Conservation (phyloP, 805 yeast genomes). For the Groenewaldozyma salmanticensis region DNA sequence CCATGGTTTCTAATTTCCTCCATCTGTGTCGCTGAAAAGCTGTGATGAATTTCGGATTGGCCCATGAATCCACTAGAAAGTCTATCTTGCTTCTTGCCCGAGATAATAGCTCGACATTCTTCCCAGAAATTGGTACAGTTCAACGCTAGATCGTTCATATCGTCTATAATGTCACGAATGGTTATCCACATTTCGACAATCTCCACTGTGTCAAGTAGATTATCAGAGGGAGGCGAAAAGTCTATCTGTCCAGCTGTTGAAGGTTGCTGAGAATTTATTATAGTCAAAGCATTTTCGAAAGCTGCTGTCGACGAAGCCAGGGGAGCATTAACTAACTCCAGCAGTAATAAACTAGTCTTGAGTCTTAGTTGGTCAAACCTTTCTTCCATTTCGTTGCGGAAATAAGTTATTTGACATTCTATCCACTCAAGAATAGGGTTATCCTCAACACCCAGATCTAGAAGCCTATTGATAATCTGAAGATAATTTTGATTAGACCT, state of each 20-base stretch:
- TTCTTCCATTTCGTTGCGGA: constrained; percentile 32
- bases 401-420: constrained; percentile 36
- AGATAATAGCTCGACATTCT: constrained; percentile 44
- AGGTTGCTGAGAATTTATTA: background rate
- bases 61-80: constrained; percentile 35
- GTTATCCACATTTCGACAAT: constrained; percentile 53
- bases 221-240: background rate
- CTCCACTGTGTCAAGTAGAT: constrained; percentile 41
- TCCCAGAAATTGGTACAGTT: constrained; percentile 45
- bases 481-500: constrained; percentile 27
- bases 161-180: constrained; percentile 33
- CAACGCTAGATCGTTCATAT: constrained; percentile 30
- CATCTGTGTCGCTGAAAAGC: constrained; percentile 36
- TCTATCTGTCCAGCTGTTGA: constrained; percentile 5
- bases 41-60: constrained; percentile 30
- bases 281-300: constrained; percentile 12
- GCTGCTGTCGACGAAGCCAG: constrained; percentile 21
- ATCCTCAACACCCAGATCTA: constrained; percentile 53
- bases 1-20: constrained; percentile 32
- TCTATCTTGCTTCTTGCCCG: constrained; percentile 36
- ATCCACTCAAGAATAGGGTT: constrained; percentile 62
- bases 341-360: constrained; percentile 16
- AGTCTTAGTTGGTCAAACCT: constrained; percentile 30
- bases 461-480: constrained; percentile 38
- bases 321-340: constrained; percentile 17